A percentile compares a stretch with the other conserved stretches of the same genome.
Conservation (phyloP, 73 alveolate genomes). For the Uronychia binucleata region DNA sequence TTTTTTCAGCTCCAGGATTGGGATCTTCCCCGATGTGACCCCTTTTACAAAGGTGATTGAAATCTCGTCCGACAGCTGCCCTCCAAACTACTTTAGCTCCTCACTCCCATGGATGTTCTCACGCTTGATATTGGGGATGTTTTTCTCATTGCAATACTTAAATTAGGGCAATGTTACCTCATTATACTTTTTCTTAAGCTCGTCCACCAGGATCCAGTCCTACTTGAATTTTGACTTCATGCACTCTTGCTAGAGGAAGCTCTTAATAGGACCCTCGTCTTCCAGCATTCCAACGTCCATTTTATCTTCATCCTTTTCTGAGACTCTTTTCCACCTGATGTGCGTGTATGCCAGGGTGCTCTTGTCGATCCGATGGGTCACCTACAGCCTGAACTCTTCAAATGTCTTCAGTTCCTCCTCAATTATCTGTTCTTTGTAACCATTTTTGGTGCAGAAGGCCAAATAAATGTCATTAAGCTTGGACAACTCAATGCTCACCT, state of each 20-base stretch:
- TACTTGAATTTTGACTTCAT: not conserved
- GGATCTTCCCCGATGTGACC: not conserved
- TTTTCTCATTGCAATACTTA: not conserved
- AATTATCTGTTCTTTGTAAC: not conserved
- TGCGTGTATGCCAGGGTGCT: constrained; percentile 11
- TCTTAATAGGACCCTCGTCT: not conserved
- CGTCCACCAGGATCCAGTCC: constrained; percentile 16
- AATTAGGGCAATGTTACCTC: not conserved
- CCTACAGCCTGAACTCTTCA: not conserved
- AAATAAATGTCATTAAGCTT: not conserved
- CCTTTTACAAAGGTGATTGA: not conserved
- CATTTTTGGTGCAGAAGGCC: constrained; percentile 25
- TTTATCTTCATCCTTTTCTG: too few species aligned
- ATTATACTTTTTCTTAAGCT: constrained; percentile 7
- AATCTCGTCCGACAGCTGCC: not conserved
- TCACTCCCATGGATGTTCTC: not conserved
- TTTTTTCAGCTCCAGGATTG: not conserved
- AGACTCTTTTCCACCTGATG: constrained; percentile 17
- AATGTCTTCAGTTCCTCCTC: constrained; percentile 4
- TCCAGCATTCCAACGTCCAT: too few species aligned
- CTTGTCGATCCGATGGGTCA: not conserved
- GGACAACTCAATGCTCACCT: not conserved
- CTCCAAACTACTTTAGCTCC: not conserved
- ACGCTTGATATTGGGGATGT: not conserved
- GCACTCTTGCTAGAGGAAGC: constrained; percentile 10